Evolutionary conservation across 202 grass and related monocot species (phyloP).

Genomic region (Digitaria exilis): DNA sequence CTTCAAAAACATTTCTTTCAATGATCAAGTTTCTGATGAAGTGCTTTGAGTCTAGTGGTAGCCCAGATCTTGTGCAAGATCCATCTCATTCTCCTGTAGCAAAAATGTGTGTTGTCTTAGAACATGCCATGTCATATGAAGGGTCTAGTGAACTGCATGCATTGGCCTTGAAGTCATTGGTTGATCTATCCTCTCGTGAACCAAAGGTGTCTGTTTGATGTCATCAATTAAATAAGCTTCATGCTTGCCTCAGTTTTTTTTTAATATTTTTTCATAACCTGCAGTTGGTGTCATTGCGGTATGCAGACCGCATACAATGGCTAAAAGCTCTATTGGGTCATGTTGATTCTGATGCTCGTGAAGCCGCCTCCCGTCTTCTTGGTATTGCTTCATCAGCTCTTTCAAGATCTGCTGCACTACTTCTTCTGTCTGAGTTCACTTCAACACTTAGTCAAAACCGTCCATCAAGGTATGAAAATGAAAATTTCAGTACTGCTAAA

Average conservation of each 20-base stretch:
- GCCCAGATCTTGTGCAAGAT: conserved; percentile 40
- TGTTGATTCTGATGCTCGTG: conserved; percentile 90
- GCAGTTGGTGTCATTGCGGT: conserved; percentile 74
- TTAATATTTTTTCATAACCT: conserved; percentile 30
- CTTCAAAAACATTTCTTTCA: conserved; percentile 83
- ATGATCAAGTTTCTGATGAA: conserved; percentile 97
- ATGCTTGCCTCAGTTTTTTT: conserved; percentile 28
- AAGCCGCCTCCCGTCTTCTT: conserved; percentile 70
- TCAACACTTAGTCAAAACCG: conserved; percentile 52
- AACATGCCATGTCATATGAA: conserved; percentile 89
- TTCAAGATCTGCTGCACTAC: conserved; percentile 58
- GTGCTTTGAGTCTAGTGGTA: conserved; percentile 71
- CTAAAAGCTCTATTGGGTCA: conserved; percentile 74
- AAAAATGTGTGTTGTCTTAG: conserved; percentile 74
- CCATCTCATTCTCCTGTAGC: conserved; percentile 52
- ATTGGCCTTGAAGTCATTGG: conserved; percentile 88
- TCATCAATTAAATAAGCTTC: conserved; percentile 21
- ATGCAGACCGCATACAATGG: conserved; percentile 73
- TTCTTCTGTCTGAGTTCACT: conserved; percentile 74
- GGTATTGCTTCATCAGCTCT: conserved; percentile 78
- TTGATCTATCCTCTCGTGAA: conserved; percentile 75
- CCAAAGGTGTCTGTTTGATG: conserved; percentile 60
- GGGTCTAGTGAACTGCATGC: conserved; percentile 86
- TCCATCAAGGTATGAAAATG: conserved; percentile 57
- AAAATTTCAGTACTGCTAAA: conserved; percentile 1